A percentile compares a stretch with the other conserved stretches of the same genome.
phyloP scores from a whole-genome alignment of 2,329 filamentous ascomycete genomes.

The Raffaelea arxii region DNA sequence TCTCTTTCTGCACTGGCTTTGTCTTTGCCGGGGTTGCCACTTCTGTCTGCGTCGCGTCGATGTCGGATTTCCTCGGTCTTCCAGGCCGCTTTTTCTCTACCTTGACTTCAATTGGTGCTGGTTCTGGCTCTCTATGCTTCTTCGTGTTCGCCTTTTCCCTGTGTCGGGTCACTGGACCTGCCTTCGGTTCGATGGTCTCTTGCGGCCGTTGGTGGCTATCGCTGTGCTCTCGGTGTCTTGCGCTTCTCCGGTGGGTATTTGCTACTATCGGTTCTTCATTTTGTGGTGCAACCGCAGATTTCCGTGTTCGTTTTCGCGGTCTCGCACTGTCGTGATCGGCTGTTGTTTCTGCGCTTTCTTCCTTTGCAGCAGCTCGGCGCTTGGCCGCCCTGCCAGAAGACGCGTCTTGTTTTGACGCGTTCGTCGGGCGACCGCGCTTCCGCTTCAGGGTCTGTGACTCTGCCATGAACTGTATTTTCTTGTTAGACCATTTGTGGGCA shows the following conservation, averaged over 20 bases:
- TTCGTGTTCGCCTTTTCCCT: neutral
- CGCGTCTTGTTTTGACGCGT: slow-evolving; percentile 12
- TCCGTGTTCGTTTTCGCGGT: neutral
- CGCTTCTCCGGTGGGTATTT: slow-evolving; percentile 6
- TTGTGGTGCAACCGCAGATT: neutral
- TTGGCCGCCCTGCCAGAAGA: too few relatives aligned
- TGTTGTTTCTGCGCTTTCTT: too few relatives aligned
- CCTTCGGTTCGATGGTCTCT: too few relatives aligned
- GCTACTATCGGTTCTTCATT: neutral
- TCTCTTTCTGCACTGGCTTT: too few relatives aligned
- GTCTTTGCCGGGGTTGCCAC: too few relatives aligned
- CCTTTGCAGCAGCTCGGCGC: too few relatives aligned
- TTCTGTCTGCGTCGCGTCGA: too few relatives aligned
- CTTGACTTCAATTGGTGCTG: neutral
- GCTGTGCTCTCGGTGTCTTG: slow-evolving; percentile 11
- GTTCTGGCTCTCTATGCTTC: neutral
- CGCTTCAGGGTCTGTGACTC: slow-evolving; percentile 20
- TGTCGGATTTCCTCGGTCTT: too few relatives aligned
- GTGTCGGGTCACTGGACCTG: too few relatives aligned
- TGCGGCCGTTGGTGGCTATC: slow-evolving; percentile 6
- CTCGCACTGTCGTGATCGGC: neutral
- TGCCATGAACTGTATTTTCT: too few relatives aligned
- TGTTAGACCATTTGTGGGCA: too few relatives aligned
- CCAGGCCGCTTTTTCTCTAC: neutral
- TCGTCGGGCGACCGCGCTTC: slow-evolving; percentile 23